Percentiles rank a stretch among this genome's conserved stretches.
Conservation (phyloP, 1,284 basidiomycete species). For the Ceratobasidium sp. region DNA sequence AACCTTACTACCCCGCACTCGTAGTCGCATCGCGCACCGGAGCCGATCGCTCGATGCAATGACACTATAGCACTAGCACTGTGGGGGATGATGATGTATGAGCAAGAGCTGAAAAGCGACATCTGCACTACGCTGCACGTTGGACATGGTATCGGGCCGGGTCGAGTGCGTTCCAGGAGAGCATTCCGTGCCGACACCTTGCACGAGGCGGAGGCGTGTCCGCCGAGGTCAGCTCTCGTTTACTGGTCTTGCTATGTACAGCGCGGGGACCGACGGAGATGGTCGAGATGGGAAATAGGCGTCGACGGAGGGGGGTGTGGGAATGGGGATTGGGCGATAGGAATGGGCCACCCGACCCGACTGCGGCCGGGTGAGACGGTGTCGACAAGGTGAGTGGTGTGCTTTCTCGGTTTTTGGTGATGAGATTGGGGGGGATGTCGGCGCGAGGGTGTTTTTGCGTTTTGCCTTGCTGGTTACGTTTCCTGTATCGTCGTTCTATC, state of each 20-base stretch:
- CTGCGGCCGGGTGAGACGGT: not conserved
- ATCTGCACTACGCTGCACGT: too few relatives aligned
- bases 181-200: conserved; percentile 8
- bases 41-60: conserved; percentile 14
- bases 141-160: conserved; percentile 1
- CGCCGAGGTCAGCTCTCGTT: conserved; percentile 14
- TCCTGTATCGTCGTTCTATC: too few relatives aligned
- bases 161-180: conserved; percentile 24
- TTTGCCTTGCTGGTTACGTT: too few relatives aligned
- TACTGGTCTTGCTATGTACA: too few relatives aligned
- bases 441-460: not conserved
- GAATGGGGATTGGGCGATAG: conserved; percentile 6
- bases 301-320: conserved; percentile 3
- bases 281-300: conserved; percentile 28
- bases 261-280: conserved; percentile 26
- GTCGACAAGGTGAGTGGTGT: conserved; percentile 19
- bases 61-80: not conserved
- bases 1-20: conserved; percentile 42
- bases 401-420: not conserved
- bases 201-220: conserved; percentile 21
- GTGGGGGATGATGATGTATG: too few relatives aligned
- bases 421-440: not conserved
- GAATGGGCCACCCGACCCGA: not conserved
- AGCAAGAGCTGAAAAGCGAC: not conserved
- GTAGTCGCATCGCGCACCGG: conserved; percentile 14